Percentiles rank a stretch among this genome's conserved stretches.
phyloP scores from a whole-genome alignment of 257 asterid genomes.

The Scutellaria barbata region DNA sequence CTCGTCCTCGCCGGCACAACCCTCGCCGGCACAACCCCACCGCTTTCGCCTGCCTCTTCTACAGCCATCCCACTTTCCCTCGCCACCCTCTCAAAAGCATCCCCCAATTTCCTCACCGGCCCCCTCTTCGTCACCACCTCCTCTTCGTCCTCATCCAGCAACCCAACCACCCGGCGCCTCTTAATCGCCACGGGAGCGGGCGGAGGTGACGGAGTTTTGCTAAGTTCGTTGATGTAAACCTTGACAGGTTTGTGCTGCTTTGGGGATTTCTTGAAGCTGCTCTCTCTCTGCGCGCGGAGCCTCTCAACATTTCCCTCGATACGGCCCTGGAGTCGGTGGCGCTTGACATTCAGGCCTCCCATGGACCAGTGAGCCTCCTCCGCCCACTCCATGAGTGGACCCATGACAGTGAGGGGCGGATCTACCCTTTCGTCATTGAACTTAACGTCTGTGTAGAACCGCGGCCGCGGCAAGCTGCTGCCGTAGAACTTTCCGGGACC shows the following conservation, averaged over 20 bases:
- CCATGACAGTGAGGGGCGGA: slow-evolving; percentile 76
- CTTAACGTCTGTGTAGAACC: slow-evolving; percentile 67
- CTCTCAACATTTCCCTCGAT: slow-evolving; percentile 82
- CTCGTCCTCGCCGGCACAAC: slow-evolving; percentile 30
- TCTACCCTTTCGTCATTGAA: slow-evolving; percentile 63
- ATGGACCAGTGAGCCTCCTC: slow-evolving; percentile 94
- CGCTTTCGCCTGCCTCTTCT: background rate
- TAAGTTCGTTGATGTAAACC: background rate
- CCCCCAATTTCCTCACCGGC: slow-evolving; percentile 71
- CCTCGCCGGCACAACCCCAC: slow-evolving; percentile 28
- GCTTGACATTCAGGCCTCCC: slow-evolving; percentile 83
- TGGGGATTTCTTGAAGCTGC: slow-evolving; percentile 18
- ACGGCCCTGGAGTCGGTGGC: slow-evolving; percentile 90
- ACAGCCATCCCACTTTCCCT: slow-evolving; percentile 44
- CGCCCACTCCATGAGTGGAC: slow-evolving; percentile 79
- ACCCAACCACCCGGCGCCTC: slow-evolving; percentile 60
- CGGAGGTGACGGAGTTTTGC: slow-evolving; percentile 59
- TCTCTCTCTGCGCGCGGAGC: slow-evolving; percentile 66
- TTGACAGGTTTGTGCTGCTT: slow-evolving; percentile 31
- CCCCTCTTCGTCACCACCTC: slow-evolving; percentile 43
- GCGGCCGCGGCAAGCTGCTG: slow-evolving; percentile 88
- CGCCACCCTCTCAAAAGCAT: slow-evolving; percentile 85
- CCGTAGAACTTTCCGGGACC: slow-evolving; percentile 95
- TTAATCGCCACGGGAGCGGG: slow-evolving; percentile 72
- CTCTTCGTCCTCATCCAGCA: slow-evolving; percentile 55